Base-by-base conservation (phyloP, 2,329 filamentous ascomycete genomes). In the Pseudocercospora cruenta region DNA sequence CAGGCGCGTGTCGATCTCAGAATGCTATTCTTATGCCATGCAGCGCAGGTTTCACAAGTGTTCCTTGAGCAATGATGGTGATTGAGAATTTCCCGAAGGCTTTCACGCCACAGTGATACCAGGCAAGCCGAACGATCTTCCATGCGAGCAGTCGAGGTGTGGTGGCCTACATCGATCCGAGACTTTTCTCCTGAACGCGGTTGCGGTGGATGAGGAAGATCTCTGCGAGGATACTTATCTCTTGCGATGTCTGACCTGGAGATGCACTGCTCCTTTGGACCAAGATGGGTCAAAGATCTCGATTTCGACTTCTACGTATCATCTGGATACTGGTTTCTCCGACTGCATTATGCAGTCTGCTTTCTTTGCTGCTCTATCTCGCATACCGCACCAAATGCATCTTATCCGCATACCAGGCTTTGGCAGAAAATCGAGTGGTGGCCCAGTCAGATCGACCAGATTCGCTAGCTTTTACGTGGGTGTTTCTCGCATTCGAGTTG, bases 311-410 rank as follows among this genome's bases (percentile, higher is more conserved):
- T 39, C 31, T 58, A n/a, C 55, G 55, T 43, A 9, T 22, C n/a
- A n/a, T 58, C 31, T 58, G 55, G 55, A 19, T 58, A 10, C 33
- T 58, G n/a, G 24, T 58, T 24, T 39, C 55, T 43, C 55, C 55
- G 9, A 58, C 55, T 36, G 55, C 55, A 19, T 19, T 58, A 14
- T 58, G 55, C 55, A 58, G n/a, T 24, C 24, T 58, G 55, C 19
- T 33, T 22, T 14, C 55, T n/a, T 43, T 26, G 3, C 31, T 58
- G 9, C 3, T 58, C 0, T 58, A 58, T 16, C 31, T 58, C 14
- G 55, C 28, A 36, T 58, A 43, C 16, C 55, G 55, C 6, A 26
- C 39, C 55, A 58, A 58, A 16, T 58, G 55, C 24, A 28, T 58
- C 10, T 24, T 19, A 8, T 58, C 55, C 3, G 55, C 55, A 10